Base-by-base conservation (phyloP, 2,329 filamentous ascomycete species). In the Cadophora sp. region DNA sequence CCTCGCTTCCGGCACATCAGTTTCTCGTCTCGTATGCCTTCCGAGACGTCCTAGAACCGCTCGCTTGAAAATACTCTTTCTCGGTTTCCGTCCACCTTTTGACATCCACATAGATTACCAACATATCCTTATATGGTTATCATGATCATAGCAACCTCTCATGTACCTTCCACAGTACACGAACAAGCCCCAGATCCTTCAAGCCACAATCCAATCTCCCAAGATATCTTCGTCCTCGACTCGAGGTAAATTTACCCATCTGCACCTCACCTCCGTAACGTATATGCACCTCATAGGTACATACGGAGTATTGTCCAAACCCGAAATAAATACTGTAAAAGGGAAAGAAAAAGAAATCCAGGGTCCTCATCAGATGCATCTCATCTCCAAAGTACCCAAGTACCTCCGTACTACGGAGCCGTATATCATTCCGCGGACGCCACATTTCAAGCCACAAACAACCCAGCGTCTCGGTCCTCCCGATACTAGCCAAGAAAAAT, bases 391-490 rank as follows among this genome's bases (percentile, higher is more conserved):
- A 16, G 16, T 7, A 7, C n/a, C 4, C 7, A 48, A 1, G 5
- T 20, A 22, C n/a, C n/a, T n/a, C n/a, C n/a, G n/a, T n/a, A n/a
- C n/a, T n/a, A n/a, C n/a, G n/a, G n/a, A n/a, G n/a, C n/a, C n/a
- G n/a, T 9, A 18, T 22, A 48, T 9, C 45, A n/a, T n/a, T 20
- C 6, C 27, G 27, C n/a, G 27, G 27, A 30, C 27, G 27, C 27
- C 27, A 30, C 27, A 30, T 30, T n/a, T n/a, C 27, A 30, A 30
- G 27, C 27, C 27, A 30, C 27, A 30, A 30, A 9, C 6, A 48
- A 24, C 20, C 55, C 55, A 20, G 20, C 36, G 33, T 24, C 4
- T 58, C 55, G 36, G 55, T 58, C 55, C 55, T 58, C 55, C 55
- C 55, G 55, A 30, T 30, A 30, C 27, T 30, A 58, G 5, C 33